phyloP scores from a whole-genome alignment of 169 alveolate genomes.

The Besnoitia besnoiti region DNA sequence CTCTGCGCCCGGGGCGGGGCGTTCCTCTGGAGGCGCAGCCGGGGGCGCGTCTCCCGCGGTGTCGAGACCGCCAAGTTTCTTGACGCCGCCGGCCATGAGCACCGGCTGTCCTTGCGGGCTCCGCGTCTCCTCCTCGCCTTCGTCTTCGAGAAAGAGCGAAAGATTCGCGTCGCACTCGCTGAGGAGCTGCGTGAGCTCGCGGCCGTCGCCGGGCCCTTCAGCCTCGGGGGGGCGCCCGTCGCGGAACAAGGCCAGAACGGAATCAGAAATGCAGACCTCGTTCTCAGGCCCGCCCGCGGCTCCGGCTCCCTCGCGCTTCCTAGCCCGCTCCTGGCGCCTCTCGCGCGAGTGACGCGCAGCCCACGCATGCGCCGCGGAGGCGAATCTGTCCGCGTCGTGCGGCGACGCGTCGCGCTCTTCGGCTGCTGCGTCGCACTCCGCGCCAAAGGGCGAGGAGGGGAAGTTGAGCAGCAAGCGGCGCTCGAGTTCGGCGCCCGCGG shows the following conservation, averaged over 20 bases:
- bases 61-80: background rate
- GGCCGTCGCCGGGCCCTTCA: background rate
- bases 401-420: background rate
- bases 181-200: background rate
- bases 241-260: background rate
- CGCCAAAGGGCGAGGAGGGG: background rate
- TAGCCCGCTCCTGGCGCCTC: no score
- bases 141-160: background rate
- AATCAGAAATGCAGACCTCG: background rate
- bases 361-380: no score
- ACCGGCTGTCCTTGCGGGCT: background rate
- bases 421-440: background rate
- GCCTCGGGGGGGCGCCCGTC: background rate
- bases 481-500: slow-evolving; percentile 14
- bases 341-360: no score
- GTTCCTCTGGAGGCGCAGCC: background rate
- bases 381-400: no score
- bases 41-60: background rate
- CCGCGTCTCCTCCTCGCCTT: background rate
- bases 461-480: slow-evolving; percentile 6
- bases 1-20: background rate
- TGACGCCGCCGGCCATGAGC: background rate
- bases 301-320: background rate
- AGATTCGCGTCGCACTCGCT: background rate
- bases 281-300: background rate